phyloP scores from a whole-genome alignment of 345 rosid genomes.

The Geranium rotundifolium region DNA sequence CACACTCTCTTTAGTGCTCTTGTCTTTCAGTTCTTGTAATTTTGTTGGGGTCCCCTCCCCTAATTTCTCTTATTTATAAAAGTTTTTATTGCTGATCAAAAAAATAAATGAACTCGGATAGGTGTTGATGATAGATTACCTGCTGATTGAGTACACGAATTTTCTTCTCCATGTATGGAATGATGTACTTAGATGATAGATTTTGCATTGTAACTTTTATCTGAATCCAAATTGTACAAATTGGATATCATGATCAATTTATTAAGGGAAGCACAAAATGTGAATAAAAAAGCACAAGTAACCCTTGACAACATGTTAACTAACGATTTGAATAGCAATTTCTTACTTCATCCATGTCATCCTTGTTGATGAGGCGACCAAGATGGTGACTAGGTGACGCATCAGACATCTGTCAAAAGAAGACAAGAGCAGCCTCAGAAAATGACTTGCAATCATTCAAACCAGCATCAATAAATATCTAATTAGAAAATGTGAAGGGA shows the following conservation, averaged over 20 bases:
- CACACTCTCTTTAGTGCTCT: too few species aligned
- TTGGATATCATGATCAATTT: slow-evolving; percentile 9
- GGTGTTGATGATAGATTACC: slow-evolving; percentile 22
- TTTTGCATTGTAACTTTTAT: slow-evolving; percentile 82
- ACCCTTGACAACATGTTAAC: slow-evolving; percentile 3
- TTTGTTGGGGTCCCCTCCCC: too few species aligned
- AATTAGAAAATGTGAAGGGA: background rate
- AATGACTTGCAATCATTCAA: slow-evolving; percentile 6
- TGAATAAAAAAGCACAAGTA: slow-evolving; percentile 1
- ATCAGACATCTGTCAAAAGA: slow-evolving; percentile 55
- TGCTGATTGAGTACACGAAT: slow-evolving; percentile 83
- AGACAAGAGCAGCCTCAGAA: slow-evolving; percentile 13
- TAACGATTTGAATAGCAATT: slow-evolving; percentile 4
- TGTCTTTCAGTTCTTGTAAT: too few species aligned
- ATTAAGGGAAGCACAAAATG: slow-evolving; percentile 13
- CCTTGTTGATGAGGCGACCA: slow-evolving; percentile 65
- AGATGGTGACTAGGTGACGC: slow-evolving; percentile 33
- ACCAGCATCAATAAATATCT: slow-evolving; percentile 3
- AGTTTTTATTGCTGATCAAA: too few species aligned
- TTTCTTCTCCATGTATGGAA: slow-evolving; percentile 96
- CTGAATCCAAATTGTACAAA: slow-evolving; percentile 34
- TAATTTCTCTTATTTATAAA: too few species aligned
- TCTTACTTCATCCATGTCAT: slow-evolving; percentile 63
- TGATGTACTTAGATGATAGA: slow-evolving; percentile 73
- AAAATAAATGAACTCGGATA: background rate